A percentile compares a stretch with the other conserved stretches of the same genome.
phyloP scores from a whole-genome alignment of 2,329 filamentous ascomycete genomes.

The Fusarium keratoplasticum region DNA sequence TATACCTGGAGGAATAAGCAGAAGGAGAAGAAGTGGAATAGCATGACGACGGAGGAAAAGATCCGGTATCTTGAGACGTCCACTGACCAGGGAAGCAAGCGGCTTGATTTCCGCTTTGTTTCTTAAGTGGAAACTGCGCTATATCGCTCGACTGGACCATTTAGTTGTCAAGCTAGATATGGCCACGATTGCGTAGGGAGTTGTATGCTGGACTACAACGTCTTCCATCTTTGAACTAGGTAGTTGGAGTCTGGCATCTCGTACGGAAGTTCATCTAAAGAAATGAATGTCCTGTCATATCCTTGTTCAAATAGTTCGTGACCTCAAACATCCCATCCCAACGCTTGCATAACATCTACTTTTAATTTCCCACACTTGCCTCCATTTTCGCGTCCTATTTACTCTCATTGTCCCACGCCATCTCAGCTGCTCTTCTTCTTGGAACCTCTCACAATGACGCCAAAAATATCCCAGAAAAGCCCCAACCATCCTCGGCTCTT shows the following conservation, averaged over 20 bases:
- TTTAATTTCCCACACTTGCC: neutral
- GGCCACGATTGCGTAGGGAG: neutral
- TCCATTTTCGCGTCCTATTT: neutral
- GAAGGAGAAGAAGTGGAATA: neutral
- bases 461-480: slow-evolving; percentile 5
- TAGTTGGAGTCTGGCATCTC: neutral
- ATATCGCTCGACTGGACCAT: neutral
- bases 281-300: neutral
- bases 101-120: neutral
- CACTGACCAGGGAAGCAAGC: neutral
- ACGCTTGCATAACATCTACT: neutral
- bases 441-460: neutral
- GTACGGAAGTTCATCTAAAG: neutral
- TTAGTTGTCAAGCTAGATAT: neutral
- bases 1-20: neutral
- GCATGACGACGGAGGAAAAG: neutral
- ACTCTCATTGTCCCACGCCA: neutral
- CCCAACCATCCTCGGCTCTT: slow-evolving; percentile 6
- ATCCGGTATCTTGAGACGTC: neutral
- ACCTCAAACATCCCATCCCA: neutral
- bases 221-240: neutral
- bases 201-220: too few relatives aligned
- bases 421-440: neutral
- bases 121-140: neutral
- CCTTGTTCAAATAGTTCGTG: neutral